Conservation (phyloP, 2,329 filamentous ascomycete species). For the Akanthomyces muscarius region DNA sequence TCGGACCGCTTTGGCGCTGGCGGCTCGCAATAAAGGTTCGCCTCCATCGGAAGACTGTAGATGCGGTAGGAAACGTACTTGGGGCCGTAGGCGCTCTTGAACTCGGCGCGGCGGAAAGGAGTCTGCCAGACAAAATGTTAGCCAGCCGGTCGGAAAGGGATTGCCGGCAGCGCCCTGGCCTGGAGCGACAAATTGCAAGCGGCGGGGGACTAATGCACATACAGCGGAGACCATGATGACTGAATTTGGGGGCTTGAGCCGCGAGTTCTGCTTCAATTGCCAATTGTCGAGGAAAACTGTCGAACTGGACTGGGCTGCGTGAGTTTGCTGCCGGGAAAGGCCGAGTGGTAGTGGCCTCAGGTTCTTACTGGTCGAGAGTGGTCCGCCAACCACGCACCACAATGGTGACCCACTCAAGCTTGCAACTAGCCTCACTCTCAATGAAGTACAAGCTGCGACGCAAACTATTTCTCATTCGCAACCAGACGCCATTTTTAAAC, state of each 20-base stretch:
- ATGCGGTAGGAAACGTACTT: constrained; percentile 47
- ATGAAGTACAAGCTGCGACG: background rate
- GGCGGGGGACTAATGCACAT: constrained; percentile 21
- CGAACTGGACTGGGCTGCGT: constrained; percentile 11
- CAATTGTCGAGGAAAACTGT: constrained; percentile 19
- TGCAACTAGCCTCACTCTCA: background rate
- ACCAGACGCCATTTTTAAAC: background rate
- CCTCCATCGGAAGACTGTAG: background rate
- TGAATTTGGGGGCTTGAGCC: constrained; percentile 28
- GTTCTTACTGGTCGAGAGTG: constrained; percentile 5
- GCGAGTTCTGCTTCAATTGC: constrained; percentile 35
- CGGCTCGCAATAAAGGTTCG: background rate
- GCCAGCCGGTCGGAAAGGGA: constrained; percentile 11
- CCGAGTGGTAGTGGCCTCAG: constrained; percentile 17
- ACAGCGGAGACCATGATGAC: constrained; percentile 41
- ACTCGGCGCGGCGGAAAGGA: constrained; percentile 44
- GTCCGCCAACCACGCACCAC: constrained; percentile 1
- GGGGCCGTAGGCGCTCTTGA: constrained; percentile 62
- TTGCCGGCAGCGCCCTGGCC: background rate
- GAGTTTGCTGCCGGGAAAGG: constrained; percentile 18
- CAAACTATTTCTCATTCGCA: background rate
- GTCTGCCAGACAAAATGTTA: constrained; percentile 34
- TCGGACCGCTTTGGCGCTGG: too few relatives aligned
- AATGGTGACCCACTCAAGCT: constrained; percentile 3
- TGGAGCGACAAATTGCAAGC: background rate